Percentiles rank a stretch among this genome's conserved stretches.
Evolutionary conservation across 202 grass and related monocot genomes (phyloP).

Genomic region (Saccharum hybrid): DNA sequence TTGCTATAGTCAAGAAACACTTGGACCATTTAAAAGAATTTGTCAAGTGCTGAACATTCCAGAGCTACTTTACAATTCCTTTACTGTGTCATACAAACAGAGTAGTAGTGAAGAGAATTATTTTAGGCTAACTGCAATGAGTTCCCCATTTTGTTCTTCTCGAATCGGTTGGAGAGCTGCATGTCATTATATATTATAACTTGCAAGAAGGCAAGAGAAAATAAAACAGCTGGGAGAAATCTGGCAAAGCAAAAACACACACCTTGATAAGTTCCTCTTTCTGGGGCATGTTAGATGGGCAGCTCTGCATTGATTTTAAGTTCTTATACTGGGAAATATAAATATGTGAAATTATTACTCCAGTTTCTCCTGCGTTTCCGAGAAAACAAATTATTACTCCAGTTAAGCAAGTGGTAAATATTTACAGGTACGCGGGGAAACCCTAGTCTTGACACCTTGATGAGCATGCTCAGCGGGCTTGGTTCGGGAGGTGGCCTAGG

Average conservation of each 20-base stretch:
- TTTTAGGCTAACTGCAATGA: slow-evolving; percentile 6
- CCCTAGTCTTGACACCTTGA: slow-evolving; percentile 64
- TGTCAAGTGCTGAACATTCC: neutral
- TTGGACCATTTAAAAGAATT: slow-evolving; percentile 17
- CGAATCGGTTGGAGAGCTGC: neutral
- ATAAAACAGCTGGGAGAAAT: neutral
- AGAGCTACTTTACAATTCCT: slow-evolving; percentile 9
- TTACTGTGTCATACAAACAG: neutral
- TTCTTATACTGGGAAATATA: slow-evolving; percentile 26
- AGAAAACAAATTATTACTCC: neutral
- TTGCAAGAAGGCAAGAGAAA: neutral
- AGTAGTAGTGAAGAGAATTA: neutral
- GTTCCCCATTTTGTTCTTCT: neutral
- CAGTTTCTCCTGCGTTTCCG: neutral
- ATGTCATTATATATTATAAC: neutral
- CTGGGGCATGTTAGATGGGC: slow-evolving; percentile 19
- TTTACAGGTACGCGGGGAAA: slow-evolving; percentile 53
- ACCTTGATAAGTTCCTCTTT: neutral
- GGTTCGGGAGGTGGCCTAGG: slow-evolving; percentile 62
- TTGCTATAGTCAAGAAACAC: neutral
- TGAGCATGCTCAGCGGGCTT: slow-evolving; percentile 83
- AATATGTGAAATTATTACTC: neutral
- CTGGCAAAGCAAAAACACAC: neutral
- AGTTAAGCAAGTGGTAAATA: slow-evolving; percentile 13
- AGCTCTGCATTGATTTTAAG: neutral